These are phyloP conservation scores for Starmerella ratchasimensis DNA, from an alignment of 805 yeast genomes.

Conservation along the genomic window DNA sequence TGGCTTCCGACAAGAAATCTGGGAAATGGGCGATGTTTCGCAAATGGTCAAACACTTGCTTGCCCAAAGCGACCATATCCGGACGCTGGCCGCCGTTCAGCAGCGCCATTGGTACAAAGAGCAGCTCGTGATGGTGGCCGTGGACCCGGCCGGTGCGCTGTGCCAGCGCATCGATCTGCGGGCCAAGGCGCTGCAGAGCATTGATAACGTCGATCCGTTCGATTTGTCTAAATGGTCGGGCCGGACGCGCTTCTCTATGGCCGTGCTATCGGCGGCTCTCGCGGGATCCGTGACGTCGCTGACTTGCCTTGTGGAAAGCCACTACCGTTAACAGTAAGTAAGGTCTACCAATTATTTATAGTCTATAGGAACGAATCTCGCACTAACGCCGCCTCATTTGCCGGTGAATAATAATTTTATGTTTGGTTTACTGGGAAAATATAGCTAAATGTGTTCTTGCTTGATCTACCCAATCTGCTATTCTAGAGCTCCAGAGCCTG, in stretches of 20 bases:
- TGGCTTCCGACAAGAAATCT: constrained; percentile 5
- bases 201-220: constrained; percentile 20
- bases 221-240: constrained; percentile 15
- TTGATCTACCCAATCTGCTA: too few relatives aligned
- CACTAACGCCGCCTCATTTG: too few relatives aligned
- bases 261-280: constrained; percentile 5
- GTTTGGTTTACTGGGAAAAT: too few relatives aligned
- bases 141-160: constrained; percentile 10
- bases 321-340: too few relatives aligned
- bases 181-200: constrained; percentile 10
- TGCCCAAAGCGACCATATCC: constrained; percentile 5
- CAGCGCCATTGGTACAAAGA: constrained; percentile 8
- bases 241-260: background rate
- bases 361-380: too few relatives aligned
- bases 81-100: background rate
- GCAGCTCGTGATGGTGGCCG: constrained; percentile 5
- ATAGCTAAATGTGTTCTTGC: too few relatives aligned
- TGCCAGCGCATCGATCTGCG: constrained; percentile 9
- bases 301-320: too few relatives aligned
- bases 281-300: too few relatives aligned
- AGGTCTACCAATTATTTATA: too few relatives aligned
- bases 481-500: constrained; percentile 20
- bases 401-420: too few relatives aligned
- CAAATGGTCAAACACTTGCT: constrained; percentile 4
- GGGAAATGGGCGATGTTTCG: constrained; percentile 10